Percentiles rank a stretch among this genome's conserved stretches.
Conservation (phyloP, 768 basidiomycete genomes). For the Tricholoma matsutake region DNA sequence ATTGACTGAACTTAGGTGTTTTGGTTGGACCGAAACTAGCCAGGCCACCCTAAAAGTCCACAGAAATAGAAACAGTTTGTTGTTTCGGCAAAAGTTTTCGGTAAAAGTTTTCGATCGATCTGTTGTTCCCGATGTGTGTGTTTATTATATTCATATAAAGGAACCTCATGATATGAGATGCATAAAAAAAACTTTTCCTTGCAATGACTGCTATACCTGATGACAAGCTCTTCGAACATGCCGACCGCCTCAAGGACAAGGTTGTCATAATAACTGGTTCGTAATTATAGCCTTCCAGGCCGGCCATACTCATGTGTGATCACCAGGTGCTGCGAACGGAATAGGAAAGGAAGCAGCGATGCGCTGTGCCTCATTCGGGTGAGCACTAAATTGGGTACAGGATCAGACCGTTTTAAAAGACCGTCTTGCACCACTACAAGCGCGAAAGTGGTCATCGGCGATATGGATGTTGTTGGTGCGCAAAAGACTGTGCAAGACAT, state of each 20-base stretch:
- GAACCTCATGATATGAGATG: too few relatives aligned
- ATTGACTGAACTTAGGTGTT: too few relatives aligned
- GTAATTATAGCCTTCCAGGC: background rate
- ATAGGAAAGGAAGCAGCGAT: slow-evolving; percentile 52
- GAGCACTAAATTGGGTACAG: slow-evolving; percentile 8
- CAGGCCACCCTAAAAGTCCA: too few relatives aligned
- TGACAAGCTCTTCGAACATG: slow-evolving; percentile 40
- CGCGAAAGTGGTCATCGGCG: slow-evolving; percentile 53
- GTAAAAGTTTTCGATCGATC: too few relatives aligned
- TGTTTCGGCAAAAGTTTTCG: too few relatives aligned
- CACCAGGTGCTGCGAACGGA: slow-evolving; percentile 46
- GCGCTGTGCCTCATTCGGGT: slow-evolving; percentile 53
- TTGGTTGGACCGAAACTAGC: too few relatives aligned
- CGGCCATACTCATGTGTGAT: background rate
- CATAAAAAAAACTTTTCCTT: background rate
- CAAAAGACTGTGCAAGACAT: slow-evolving; percentile 40
- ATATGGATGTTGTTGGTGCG: slow-evolving; percentile 40
- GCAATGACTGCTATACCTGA: slow-evolving; percentile 46
- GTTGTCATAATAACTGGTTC: slow-evolving; percentile 54
- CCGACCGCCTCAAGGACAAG: slow-evolving; percentile 39
- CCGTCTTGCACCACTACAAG: slow-evolving; percentile 23
- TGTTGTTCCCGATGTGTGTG: too few relatives aligned
- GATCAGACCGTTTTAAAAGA: background rate
- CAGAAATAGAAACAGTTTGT: too few relatives aligned
- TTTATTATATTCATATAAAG: too few relatives aligned